Base-by-base conservation (phyloP, 768 basidiomycete species). In the Podaxis pistillaris region DNA sequence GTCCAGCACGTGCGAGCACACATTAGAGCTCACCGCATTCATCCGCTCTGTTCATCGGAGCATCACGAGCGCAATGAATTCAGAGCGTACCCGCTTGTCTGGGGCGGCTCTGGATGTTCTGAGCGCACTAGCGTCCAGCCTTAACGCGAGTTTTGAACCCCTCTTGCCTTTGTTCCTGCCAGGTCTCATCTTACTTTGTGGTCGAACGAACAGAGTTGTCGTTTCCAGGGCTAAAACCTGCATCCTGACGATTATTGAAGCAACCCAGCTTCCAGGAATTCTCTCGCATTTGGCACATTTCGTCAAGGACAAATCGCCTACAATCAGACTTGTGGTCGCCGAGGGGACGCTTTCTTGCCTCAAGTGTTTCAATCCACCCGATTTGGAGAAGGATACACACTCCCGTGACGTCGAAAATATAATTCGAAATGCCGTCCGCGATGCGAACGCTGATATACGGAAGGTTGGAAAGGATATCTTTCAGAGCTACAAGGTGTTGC, bases 171-270 rank as follows among this genome's bases (percentile, higher is more conserved):
- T 86, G 12, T 87, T 90, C 68, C 66, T 94, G 47, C 93, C 92
- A 0, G 74, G 85, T 6, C 76, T 95, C 19, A 76, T 95, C 12
- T 74, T 76, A 1, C 75, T 93, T 24, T 91, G 90, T 65, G 79
- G 84, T 17, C 85, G 91, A 22, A 81, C 92, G 19, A 94, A 90
- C 79, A 94, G 93, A 72, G 84, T 94, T 52, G 84, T 90, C 68
- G 75, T 86, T 66, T 81, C 79, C 47, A 88, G 91, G 36, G 88
- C 90, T 1, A 83, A 80, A 63, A 70, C 79, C 0, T 86, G 85
- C 66, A 81, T 93, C 47, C 70, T 82, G 46, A 69, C 79, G 24
- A 81, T 93, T 63, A 80, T 93, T 49, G 85, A 90, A 66, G 72
- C 80, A 51, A 88, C 90, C 0, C 90, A 90, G 64, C 80, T 88